Evolutionary conservation across 495 filamentous ascomycete species (phyloP).

Genomic region (Penicillium cataractarum): DNA sequence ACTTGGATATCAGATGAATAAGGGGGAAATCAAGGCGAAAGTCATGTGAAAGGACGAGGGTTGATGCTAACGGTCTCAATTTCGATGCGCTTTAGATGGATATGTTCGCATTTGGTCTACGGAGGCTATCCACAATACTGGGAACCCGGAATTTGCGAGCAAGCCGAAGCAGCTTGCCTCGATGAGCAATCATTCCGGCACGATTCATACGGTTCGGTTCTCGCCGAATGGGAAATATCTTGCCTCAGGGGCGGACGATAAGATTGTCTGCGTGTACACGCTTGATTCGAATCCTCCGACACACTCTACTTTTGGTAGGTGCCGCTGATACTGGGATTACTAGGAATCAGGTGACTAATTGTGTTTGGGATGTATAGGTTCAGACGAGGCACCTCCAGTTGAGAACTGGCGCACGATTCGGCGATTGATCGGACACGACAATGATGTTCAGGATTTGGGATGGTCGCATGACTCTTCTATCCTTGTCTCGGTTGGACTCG

Average conservation of each 20-base stretch:
- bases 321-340: neutral
- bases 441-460: slow-evolving; percentile 96
- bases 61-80: slow-evolving; percentile 18
- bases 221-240: slow-evolving; percentile 91
- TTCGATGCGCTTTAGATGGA: slow-evolving; percentile 64
- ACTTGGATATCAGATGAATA: neutral
- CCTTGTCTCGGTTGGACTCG: slow-evolving; percentile 91
- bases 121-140: slow-evolving; percentile 83
- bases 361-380: slow-evolving; percentile 53
- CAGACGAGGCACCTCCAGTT: slow-evolving; percentile 87
- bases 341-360: neutral
- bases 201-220: slow-evolving; percentile 95
- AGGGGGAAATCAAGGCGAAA: neutral
- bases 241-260: slow-evolving; percentile 95
- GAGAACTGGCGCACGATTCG: slow-evolving; percentile 97
- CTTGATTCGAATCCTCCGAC: slow-evolving; percentile 81
- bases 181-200: slow-evolving; percentile 97
- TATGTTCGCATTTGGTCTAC: slow-evolving; percentile 97
- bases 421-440: slow-evolving; percentile 93
- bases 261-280: slow-evolving; percentile 95
- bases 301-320: slow-evolving; percentile 75
- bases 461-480: slow-evolving; percentile 98
- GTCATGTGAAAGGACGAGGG: neutral
- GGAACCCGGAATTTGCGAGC: slow-evolving; percentile 62
- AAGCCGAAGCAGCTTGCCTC: slow-evolving; percentile 94